Base-by-base conservation (phyloP, 108 stramenopile species). In the Thalassiosira profunda region DNA sequence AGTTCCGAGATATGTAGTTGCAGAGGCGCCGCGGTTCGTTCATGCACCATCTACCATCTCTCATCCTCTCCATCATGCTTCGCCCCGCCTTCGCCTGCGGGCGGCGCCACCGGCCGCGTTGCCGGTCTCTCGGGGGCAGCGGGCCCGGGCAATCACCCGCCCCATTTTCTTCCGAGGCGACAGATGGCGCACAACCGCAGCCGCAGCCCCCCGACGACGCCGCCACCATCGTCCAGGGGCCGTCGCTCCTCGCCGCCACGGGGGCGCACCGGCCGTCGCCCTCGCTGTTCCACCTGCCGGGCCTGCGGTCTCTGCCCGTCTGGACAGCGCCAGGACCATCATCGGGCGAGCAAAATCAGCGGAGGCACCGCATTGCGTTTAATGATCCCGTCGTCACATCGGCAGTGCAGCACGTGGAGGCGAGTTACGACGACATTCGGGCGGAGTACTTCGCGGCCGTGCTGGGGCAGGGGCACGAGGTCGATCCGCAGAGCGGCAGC, bases 191-290 rank as follows among this genome's bases (percentile, higher is more conserved):
- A n/a, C 60, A 3, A 66, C n/a, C n/a, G n/a, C n/a, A n/a, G n/a
- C n/a, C n/a, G n/a, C n/a, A n/a, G n/a, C 57, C 41, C 12, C 70
- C 63, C 0, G 28, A 24, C 9, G 42, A 52, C 41, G 61, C 75
- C 11, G 43, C 76, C 4, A 81, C 80, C 47, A 87, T 94, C 58
- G 63, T 94, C 26, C 84, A 89, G 61, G 93, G 93, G 18, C 93
- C 93, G 7, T 90, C 87, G 9, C 65, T 92, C 41, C 62, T 94
- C 1, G 70, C 71, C 2, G 58, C 79, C 35, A 92, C 93, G 7
- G 80, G 83, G 3, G 64, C 80, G 5, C 51, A 83, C 63, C 81
- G 96, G 24, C 93, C 96, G 38, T 75, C 80, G 12, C 96, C 96
- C 6, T 86, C 89, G 4, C 58, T 97, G 21, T 76, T 97, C 53